Base-by-base conservation (phyloP, 495 filamentous ascomycete species). In the Chaetomium tenue region DNA sequence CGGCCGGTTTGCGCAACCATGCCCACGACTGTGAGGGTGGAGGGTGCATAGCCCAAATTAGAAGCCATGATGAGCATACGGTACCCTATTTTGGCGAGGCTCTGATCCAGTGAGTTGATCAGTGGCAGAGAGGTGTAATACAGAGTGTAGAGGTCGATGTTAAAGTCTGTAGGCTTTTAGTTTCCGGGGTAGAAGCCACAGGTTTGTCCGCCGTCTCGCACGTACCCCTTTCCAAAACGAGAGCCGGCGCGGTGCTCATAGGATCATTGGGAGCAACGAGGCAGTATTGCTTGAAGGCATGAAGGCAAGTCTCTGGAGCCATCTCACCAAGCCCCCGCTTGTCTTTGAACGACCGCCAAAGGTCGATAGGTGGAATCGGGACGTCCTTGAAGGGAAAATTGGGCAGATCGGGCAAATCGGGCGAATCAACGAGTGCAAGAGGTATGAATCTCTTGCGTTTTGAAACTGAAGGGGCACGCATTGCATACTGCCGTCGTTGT, bases 31-130 rank as follows among this genome's bases (percentile, higher is more conserved):
- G 67, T 60, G 22, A 76, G 18, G 3, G 66, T 73, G 0, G 74
- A 70, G 2, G 74, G 70, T 6, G 20, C 12, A 56, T 76, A 75
- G 23, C 54, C 62, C 7, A 72, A 53, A 44, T 52, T 59, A 0
- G 70, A 72, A 6, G 68, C 68, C 13, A 69, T 70, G 15, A 30
- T 1, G 28, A 76, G 66, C 70, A 75, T 70, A 44, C 71, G 59
- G 2, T 67, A 11, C 22, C 63, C 67, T 9, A 75, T 48, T 18
- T 48, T 25, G 40, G 26, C 46, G 9, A 6, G 13, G 13, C 42
- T 25, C 58, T 2, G 23, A 52, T 13, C n/a, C 7, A 3, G 25
- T 9, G 16, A 39, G 23, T 16, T 7, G 47, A 71, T 28, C n/a
- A 73, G 63, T 6, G 65, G 48, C 6, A 63, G 53, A 18, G 60